Base-by-base conservation (phyloP, 208 protist species). In the Leptomonas seymouri region DNA sequence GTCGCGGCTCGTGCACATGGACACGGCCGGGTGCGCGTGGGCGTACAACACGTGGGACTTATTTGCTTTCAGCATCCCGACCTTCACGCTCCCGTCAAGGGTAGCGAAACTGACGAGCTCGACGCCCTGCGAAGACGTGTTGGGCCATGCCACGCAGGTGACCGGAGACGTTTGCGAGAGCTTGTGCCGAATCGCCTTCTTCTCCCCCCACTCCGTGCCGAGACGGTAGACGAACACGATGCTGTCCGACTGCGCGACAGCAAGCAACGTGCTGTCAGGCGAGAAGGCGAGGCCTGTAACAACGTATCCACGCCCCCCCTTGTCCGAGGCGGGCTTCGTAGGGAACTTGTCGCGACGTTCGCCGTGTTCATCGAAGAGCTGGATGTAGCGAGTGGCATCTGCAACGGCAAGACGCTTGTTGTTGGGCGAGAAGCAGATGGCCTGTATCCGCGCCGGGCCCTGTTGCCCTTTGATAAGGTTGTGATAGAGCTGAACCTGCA, bases 161-260 rank as follows among this genome's bases (percentile, higher is more conserved):
- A 99, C 95, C 21, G 94, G 49, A 21, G 70, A 86, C 28, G 73
- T 89, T 68, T 96, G 88, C 25, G 86, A 85, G 64, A 99, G 99
- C 74, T 99, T 99, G 89, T 98, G 98, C 82, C 97, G 98, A 66
- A 99, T 99, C 4, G 90, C 84, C 78, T 99, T 99, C 74, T 98
- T 98, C 46, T 98, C 97, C 36, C 94, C 97, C 98, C 98, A 99
- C 57, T 98, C 96, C 44, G 87, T 58, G 21, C 98, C 98, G 21
- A 99, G 84, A 28, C 97, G 96, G 86, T 99, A 99, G 42, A 99
- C 93, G 50, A 95, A 98, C 23, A 99, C 92, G 55, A 98, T 96
- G 67, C 96, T 96, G 81, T 99, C 98, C 6, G 86, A 97, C 84
- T 99, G 98, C 21, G 94, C 98, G 11, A 99, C 78, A 7, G 98